These are phyloP conservation scores for Orbilia quercus DNA, from an alignment of 2,329 filamentous ascomycete genomes.

Conservation along the genomic window DNA sequence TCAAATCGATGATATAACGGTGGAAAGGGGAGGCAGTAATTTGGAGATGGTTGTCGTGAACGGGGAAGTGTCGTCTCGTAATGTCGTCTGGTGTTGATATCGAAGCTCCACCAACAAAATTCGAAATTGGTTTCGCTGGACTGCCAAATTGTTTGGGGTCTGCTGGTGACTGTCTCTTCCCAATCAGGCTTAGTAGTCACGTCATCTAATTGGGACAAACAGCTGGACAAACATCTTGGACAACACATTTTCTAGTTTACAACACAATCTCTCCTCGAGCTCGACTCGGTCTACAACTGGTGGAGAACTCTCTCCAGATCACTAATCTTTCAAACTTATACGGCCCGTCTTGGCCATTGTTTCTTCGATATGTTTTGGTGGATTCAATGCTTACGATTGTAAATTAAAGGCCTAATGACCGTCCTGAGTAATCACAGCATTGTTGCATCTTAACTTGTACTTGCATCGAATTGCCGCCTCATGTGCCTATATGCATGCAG, in stretches of 20 bases:
- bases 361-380: no score
- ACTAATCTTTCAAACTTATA: no score
- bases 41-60: slow-evolving; percentile 19
- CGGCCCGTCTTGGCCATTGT: no score
- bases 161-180: slow-evolving; percentile 44
- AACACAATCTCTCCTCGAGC: not conserved
- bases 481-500: no score
- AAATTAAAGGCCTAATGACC: no score
- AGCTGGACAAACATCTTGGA: not conserved
- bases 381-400: no score
- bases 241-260: slow-evolving; percentile 1
- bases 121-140: slow-evolving; percentile 28
- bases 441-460: no score
- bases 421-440: no score
- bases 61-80: slow-evolving; percentile 11
- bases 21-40: not conserved
- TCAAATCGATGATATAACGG: slow-evolving; percentile 43
- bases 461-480: no score
- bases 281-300: not conserved
- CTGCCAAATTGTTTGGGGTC: slow-evolving; percentile 5
- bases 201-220: not conserved
- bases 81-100: slow-evolving; percentile 36
- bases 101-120: slow-evolving; percentile 28
- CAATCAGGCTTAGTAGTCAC: slow-evolving; percentile 17
- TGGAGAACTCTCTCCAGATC: no score